Conservation (phyloP, 495 filamentous ascomycete genomes). For the Apodospora peruviana region DNA sequence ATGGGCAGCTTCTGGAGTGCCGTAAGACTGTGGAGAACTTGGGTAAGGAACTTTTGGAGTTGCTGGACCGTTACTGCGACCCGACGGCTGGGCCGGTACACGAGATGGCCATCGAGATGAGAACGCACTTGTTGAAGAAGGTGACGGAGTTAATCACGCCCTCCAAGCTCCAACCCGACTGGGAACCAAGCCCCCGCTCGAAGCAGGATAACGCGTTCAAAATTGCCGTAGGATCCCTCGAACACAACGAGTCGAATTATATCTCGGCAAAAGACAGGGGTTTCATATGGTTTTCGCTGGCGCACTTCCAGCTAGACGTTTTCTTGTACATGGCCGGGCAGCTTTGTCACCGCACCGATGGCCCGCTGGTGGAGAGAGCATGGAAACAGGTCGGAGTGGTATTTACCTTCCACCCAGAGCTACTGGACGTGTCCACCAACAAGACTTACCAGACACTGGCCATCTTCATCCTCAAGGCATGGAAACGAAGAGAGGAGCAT, state of each 20-base stretch:
- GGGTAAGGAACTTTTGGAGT: conserved; percentile 35
- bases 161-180: conserved; percentile 37
- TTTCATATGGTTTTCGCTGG: conserved; percentile 45
- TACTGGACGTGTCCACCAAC: conserved; percentile 34
- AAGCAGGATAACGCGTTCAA: conserved; percentile 44
- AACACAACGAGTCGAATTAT: conserved; percentile 39
- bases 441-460: conserved; percentile 37
- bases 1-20: conserved; percentile 43
- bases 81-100: conserved; percentile 55
- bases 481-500: conserved; percentile 36
- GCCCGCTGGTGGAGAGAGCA: conserved; percentile 45
- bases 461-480: conserved; percentile 40
- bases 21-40: conserved; percentile 43
- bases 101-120: conserved; percentile 44
- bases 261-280: conserved; percentile 28
- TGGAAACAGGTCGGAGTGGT: conserved; percentile 39
- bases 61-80: conserved; percentile 54
- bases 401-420: conserved; percentile 40
- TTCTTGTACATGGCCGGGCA: conserved; percentile 50
- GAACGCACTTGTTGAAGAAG: conserved; percentile 36
- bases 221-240: conserved; percentile 34
- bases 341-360: conserved; percentile 43
- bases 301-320: conserved; percentile 47
- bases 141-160: conserved; percentile 40
- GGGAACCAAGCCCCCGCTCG: conserved; percentile 28